Evolutionary conservation across 495 filamentous ascomycete species (phyloP).

Genomic region (Hypoxylon cercidicola): DNA sequence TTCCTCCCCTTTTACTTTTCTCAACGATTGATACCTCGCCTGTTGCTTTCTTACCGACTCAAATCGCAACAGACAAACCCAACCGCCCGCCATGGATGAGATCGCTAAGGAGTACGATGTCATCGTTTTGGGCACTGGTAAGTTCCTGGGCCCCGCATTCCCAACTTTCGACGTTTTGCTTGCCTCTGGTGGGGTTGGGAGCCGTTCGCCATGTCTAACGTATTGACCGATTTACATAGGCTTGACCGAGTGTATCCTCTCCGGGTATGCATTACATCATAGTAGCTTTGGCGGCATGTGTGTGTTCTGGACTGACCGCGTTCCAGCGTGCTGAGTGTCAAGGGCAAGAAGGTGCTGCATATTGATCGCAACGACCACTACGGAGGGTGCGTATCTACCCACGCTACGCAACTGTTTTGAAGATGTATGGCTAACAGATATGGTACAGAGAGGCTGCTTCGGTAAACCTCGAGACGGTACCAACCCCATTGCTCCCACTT

Average conservation of each 20-base stretch:
- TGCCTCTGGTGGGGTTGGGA: constrained; percentile 24
- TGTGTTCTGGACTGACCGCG: constrained; percentile 24
- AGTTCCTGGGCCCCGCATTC: constrained; percentile 56
- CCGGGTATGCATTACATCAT: constrained; percentile 71
- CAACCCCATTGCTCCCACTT: constrained; percentile 39
- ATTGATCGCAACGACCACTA: constrained; percentile 99
- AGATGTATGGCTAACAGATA: constrained; percentile 37
- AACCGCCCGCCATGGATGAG: constrained; percentile 79
- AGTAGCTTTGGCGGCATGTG: constrained; percentile 6
- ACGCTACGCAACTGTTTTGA: background rate
- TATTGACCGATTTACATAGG: constrained; percentile 62
- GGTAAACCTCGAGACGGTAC: constrained; percentile 90
- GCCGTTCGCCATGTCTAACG: constrained; percentile 22
- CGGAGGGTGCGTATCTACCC: constrained; percentile 78
- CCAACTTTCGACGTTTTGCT: constrained; percentile 13
- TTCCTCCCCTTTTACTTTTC: constrained; percentile 5
- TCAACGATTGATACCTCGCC: constrained; percentile 10
- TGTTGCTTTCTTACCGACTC: constrained; percentile 3
- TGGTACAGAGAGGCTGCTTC: constrained; percentile 84
- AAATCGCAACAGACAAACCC: constrained; percentile 11
- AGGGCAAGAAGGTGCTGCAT: constrained; percentile 98
- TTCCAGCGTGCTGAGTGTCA: constrained; percentile 92
- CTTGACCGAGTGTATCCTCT: constrained; percentile 97
- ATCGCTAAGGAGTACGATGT: constrained; percentile 98
- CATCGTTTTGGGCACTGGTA: constrained; percentile 96